Evolutionary conservation across 495 filamentous ascomycete species (phyloP), one percentile per base, ranked within the genome.

Genomic region (Xanthoparmelia taractica): DNA sequence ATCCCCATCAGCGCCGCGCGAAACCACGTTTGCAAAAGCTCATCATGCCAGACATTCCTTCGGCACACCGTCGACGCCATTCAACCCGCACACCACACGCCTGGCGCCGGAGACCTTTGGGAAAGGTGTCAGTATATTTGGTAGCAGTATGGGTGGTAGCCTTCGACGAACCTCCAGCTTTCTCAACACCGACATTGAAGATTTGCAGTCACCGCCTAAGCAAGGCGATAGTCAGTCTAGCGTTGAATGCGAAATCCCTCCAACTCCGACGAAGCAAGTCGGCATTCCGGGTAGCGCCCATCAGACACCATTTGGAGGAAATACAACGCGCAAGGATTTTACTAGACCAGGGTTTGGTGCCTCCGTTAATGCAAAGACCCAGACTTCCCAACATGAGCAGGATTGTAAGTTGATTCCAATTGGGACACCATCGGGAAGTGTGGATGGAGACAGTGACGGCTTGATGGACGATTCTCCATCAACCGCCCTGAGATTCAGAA

Each of bases 231-330:
- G 83, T 65, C 84, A 86, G 66, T 77, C 81, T 5, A 78, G 84
- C 52, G 81, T 79, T 43, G 90, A 93, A 66, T 80, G 78, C 47
- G 89, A 96, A 27, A 75, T 95, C 31, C 92, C 92, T 29, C 92
- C 92, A 13, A 98, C 94, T 15, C 94, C 94, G 4, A 97, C 95
- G 1, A 97, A 96, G 74, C 87, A 86, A 66, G 72, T 80, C 20
- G 79, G 78, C 61, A 75, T 76, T 59, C 75, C 76, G 34, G 76
- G 76, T 43, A 59, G 57, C 43, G 57, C 29, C 20, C 60, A 60
- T 2, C 65, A 63, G 47, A 57, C 60, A 13, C 45, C 36, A 34
- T 63, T 63, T 18, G 60, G 58, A 63, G 47, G 55, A 34, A 65
- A 37, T 3, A 50, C 17, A 18, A 20, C 57, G 34, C 60, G 56